phyloP scores from a whole-genome alignment of 352 stramenopile species.

The Phytophthora syringae region DNA sequence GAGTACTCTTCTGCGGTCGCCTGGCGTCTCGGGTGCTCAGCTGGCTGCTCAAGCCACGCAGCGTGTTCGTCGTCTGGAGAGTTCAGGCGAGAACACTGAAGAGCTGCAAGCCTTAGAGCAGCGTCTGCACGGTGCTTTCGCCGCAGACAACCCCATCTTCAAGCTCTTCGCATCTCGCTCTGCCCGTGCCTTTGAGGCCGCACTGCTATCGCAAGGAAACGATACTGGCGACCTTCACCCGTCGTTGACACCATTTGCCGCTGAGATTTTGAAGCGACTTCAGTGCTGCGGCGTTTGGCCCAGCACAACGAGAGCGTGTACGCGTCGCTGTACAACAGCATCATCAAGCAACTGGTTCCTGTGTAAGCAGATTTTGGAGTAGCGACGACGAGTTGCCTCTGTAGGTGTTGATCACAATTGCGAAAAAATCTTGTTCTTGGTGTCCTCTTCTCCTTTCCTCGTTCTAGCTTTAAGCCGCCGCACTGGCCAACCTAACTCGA shows the following conservation, averaged over 20 bases:
- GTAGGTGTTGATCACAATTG: constrained; percentile 26
- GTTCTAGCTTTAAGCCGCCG: constrained; percentile 8
- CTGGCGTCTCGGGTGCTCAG: constrained; percentile 53
- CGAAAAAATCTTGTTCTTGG: constrained; percentile 24
- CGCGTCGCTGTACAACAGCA: constrained; percentile 66
- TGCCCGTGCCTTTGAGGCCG: constrained; percentile 33
- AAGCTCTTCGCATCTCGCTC: constrained; percentile 60
- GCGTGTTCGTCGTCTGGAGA: constrained; percentile 39
- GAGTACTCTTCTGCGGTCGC: constrained; percentile 49
- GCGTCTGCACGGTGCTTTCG: constrained; percentile 52
- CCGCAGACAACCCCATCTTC: constrained; percentile 62
- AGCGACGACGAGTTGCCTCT: not conserved
- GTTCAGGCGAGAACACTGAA: constrained; percentile 6
- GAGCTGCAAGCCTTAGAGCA: constrained; percentile 49
- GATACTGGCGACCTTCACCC: constrained; percentile 41
- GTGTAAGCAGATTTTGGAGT: constrained; percentile 22
- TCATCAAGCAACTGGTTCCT: constrained; percentile 51
- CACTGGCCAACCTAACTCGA: constrained; percentile 33
- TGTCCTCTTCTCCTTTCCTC: constrained; percentile 6
- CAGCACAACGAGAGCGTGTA: constrained; percentile 78
- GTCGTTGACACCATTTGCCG: constrained; percentile 58
- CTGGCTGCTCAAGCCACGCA: constrained; percentile 58
- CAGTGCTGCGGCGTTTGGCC: constrained; percentile 46
- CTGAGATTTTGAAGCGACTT: constrained; percentile 46
- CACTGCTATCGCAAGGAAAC: constrained; percentile 26